Conservation (phyloP, 2,329 filamentous ascomycete genomes). For the Thelonectria olida region DNA sequence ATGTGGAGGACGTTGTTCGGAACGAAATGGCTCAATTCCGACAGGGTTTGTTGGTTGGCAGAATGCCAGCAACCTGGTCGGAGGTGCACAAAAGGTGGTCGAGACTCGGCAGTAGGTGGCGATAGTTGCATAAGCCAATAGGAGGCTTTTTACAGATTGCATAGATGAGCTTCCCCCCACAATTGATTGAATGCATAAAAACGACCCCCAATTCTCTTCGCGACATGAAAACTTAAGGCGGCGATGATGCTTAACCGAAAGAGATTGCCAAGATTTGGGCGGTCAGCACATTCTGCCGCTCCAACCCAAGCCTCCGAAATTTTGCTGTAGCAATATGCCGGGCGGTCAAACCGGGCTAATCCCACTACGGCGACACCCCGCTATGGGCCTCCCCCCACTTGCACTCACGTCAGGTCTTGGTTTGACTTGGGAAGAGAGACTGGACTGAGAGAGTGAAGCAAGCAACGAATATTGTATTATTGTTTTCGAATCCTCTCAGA, state of each 20-base stretch:
- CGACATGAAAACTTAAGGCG: not conserved
- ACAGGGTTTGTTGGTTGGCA: constrained; percentile 12
- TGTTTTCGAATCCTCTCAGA: constrained; percentile 1
- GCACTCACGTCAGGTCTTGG: constrained; percentile 27
- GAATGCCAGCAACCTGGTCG: not conserved
- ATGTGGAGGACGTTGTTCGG: constrained; percentile 11
- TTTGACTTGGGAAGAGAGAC: constrained; percentile 20
- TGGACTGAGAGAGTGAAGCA: constrained; percentile 7
- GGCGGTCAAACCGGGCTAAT: constrained; percentile 46
- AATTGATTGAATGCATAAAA: not conserved
- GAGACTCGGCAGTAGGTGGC: not conserved
- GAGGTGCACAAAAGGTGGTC: constrained; percentile 6
- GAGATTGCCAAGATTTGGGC: not conserved
- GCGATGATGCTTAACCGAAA: constrained; percentile 14
- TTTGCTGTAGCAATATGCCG: constrained; percentile 46
- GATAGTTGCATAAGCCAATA: not conserved
- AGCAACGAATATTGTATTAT: constrained; percentile 1
- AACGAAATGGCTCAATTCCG: constrained; percentile 19
- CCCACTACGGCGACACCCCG: constrained; percentile 39
- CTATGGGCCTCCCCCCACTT: constrained; percentile 39
- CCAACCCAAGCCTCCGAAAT: constrained; percentile 27
- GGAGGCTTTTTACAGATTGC: not conserved
- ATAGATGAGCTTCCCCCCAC: not conserved
- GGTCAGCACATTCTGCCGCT: constrained; percentile 21
- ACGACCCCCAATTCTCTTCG: not conserved